These are phyloP conservation scores for Gnetum montanum DNA, from an alignment of 75 land plant species.

Conservation along the genomic window DNA sequence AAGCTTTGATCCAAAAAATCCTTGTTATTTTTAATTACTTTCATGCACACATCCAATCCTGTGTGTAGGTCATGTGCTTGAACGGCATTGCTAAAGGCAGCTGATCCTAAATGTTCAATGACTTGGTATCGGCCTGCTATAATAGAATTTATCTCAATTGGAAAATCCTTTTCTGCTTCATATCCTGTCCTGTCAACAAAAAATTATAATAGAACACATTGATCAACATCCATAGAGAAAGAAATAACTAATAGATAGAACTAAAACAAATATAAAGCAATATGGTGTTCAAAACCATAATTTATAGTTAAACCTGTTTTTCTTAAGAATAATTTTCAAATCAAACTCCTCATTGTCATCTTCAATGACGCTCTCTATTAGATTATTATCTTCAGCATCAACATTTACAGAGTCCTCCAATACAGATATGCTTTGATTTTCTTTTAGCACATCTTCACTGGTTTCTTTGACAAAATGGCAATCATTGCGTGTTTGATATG, in stretches of 20 bases:
- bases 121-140: conserved; percentile 92
- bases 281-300: neutral
- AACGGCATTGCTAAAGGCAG: conserved; percentile 97
- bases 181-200: conserved; percentile 80
- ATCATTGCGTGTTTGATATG: conserved; percentile 21
- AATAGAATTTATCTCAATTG: conserved; percentile 66
- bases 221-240: neutral
- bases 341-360: conserved; percentile 75
- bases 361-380: conserved; percentile 13
- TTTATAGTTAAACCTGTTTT: conserved; percentile 59
- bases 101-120: conserved; percentile 94
- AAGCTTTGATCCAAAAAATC: conserved; percentile 99
- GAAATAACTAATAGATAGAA: neutral
- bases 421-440: neutral
- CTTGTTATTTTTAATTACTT: conserved; percentile 96
- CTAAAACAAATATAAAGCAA: neutral
- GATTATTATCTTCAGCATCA: conserved; percentile 26
- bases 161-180: conserved; percentile 88
- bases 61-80: conserved; percentile 93
- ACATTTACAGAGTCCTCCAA: conserved; percentile 26
- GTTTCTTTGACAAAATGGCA: conserved; percentile 16
- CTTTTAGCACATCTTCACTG: conserved; percentile 9
- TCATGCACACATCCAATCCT: conserved; percentile 93
- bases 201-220: neutral
- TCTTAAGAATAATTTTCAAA: conserved; percentile 71